These are phyloP conservation scores for Lagenaria siceraria DNA, from an alignment of 306 rosid genomes.

Conservation along the genomic window DNA sequence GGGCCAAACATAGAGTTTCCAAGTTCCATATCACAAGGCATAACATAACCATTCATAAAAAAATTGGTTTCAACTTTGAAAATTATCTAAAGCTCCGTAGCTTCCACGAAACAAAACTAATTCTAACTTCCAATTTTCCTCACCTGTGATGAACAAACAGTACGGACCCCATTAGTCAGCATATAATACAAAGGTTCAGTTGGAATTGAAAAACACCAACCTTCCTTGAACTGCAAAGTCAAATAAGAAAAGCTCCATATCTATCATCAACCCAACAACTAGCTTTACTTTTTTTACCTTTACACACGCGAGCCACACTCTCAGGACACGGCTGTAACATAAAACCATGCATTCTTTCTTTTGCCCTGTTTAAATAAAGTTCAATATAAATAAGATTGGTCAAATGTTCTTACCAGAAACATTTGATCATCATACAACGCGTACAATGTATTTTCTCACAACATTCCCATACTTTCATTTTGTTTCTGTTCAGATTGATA, in stretches of 20 bases:
- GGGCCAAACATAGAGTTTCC: conserved; percentile 1
- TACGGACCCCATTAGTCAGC: background rate
- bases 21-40: conserved; percentile 5
- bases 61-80: background rate
- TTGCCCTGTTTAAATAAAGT: background rate
- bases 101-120: conserved; percentile 6
- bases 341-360: background rate
- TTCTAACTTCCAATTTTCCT: background rate
- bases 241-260: background rate
- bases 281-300: background rate
- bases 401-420: background rate
- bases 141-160: background rate
- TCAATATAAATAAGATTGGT: background rate
- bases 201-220: background rate
- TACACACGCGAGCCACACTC: background rate
- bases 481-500: background rate
- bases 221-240: conserved; percentile 2
- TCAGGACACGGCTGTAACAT: background rate
- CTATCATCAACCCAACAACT: background rate
- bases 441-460: background rate
- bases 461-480: background rate
- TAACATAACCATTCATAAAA: background rate
- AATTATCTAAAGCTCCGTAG: background rate
- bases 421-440: background rate
- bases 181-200: background rate